Evolutionary conservation across 1,139 yeast species (phyloP), one percentile per base, ranked within the genome.

Genomic region (Pichia sp.): DNA sequence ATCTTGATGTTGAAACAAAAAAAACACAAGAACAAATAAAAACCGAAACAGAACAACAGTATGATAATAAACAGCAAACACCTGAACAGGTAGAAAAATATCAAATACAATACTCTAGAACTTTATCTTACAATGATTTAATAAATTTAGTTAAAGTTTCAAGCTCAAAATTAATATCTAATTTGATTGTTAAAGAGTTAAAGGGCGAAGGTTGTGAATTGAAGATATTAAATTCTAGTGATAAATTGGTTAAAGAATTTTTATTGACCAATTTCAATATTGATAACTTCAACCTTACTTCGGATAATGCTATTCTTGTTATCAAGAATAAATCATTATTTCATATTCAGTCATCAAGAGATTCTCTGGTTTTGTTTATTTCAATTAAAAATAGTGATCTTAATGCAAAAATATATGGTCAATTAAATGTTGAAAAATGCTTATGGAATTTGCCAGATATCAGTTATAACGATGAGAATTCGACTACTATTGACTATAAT

Each of bases 111-210:
- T 22, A 15, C 12, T 12, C 13, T 1, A 69, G 39, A 30, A 30
- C 15, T 16, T 24, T 50, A 6, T 25, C 74, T 27, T 80, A 79
- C 58, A 68, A 68, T 43, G 77, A 74, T 52, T 74, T 82, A 50
- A 66, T 70, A 46, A 64, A 69, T 2, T 64, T 83, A 40, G 72
- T 82, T 15, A 73, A 72, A 34, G 59, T 72, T 13, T 75, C 85
- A 29, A 73, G 84, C 3, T 80, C 81, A 49, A 74, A 73, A 66
- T 75, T 84, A 45, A 73, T 82, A 45, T 78, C 80, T 51, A 84
- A 82, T 54, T 72, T 82, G 70, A 72, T 84, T 7, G 69, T 79
- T 18, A 82, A 79, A 55, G 88, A 85, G 50, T 69, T 84, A 51
- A 71, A 70, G 32, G 58, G 57, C 16, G 68, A 70, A 51, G 67